These are phyloP conservation scores for Scenedesmus sp. DNA, from an alignment of 163 green algal species.

Conservation along the genomic window DNA sequence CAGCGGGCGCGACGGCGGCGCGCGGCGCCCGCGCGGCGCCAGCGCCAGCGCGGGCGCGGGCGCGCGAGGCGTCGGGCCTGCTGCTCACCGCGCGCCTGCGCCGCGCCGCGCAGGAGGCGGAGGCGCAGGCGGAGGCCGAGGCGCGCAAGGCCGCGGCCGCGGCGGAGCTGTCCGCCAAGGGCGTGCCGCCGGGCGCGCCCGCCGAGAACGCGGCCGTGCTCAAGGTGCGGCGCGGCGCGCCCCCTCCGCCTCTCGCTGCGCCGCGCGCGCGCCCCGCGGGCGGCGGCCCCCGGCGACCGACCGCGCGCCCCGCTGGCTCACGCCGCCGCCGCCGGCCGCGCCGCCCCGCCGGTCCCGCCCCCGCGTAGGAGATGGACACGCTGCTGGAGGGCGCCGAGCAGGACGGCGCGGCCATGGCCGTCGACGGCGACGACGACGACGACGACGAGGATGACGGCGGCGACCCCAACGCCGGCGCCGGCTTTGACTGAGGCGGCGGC, in stretches of 20 bases:
- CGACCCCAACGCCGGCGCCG: slow-evolving; percentile 8
- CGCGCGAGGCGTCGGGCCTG: background rate
- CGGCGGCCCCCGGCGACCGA: background rate
- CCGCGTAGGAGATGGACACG: slow-evolving; percentile 14
- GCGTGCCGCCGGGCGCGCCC: background rate
- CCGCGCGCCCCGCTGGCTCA: background rate
- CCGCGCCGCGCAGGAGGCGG: background rate
- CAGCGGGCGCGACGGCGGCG: too few relatives aligned
- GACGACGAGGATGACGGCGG: slow-evolving; percentile 20
- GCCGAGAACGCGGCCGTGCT: background rate
- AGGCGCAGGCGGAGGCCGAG: background rate
- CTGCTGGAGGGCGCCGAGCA: background rate
- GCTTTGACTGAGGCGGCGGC: slow-evolving; percentile 29
- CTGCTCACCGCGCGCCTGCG: background rate
- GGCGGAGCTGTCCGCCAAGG: background rate
- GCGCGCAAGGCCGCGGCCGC: background rate
- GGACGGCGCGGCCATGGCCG: background rate
- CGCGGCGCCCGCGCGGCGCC: background rate
- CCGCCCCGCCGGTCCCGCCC: background rate
- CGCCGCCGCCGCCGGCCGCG: background rate
- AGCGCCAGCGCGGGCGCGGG: background rate
- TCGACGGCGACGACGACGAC: background rate
- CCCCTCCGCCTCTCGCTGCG: background rate
- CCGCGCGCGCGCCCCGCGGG: background rate
- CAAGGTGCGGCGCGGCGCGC: background rate